These are phyloP conservation scores for Seminavis robusta DNA, from an alignment of 108 stramenopile genomes.

Conservation along the genomic window DNA sequence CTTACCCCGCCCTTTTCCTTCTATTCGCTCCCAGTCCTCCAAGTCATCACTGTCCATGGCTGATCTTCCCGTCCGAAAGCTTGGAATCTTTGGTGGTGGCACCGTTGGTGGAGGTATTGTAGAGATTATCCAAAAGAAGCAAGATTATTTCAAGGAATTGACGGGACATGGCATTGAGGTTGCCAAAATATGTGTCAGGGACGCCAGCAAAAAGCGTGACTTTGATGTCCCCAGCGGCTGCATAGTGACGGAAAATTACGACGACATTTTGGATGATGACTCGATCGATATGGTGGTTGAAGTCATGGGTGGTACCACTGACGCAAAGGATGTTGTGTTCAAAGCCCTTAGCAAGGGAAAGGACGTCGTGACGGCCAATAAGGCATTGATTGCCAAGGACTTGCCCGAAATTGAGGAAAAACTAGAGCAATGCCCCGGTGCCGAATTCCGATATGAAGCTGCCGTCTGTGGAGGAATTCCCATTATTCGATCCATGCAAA, in stretches of 20 bases:
- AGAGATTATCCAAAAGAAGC: conserved; percentile 79
- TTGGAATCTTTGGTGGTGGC: conserved; percentile 92
- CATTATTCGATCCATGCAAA: conserved; percentile 92
- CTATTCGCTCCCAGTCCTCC: too few species aligned
- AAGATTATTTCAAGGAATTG: conserved; percentile 56
- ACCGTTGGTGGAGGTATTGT: conserved; percentile 96
- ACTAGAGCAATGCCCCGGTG: conserved; percentile 45
- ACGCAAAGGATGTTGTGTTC: conserved; percentile 88
- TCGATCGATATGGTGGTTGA: conserved; percentile 89
- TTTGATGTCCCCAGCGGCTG: conserved; percentile 74
- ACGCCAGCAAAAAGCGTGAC: conserved; percentile 72
- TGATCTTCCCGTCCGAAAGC: too few species aligned
- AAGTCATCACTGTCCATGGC: too few species aligned
- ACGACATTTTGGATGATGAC: conserved; percentile 83
- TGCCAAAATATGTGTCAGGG: conserved; percentile 72
- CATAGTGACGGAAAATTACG: conserved; percentile 66
- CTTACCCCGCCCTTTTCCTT: too few species aligned
- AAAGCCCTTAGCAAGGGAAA: conserved; percentile 71
- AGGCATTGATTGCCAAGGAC: conserved; percentile 91
- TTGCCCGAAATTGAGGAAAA: conserved; percentile 84
- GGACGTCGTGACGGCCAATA: conserved; percentile 96
- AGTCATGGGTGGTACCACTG: conserved; percentile 92
- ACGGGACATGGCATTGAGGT: conserved; percentile 68
- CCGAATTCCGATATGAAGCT: conserved; percentile 90
- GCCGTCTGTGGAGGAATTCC: conserved; percentile 98